Evolutionary conservation across 2,329 filamentous ascomycete species (phyloP), one percentile per base, ranked within the genome.

Genomic region (Phoma sp.): DNA sequence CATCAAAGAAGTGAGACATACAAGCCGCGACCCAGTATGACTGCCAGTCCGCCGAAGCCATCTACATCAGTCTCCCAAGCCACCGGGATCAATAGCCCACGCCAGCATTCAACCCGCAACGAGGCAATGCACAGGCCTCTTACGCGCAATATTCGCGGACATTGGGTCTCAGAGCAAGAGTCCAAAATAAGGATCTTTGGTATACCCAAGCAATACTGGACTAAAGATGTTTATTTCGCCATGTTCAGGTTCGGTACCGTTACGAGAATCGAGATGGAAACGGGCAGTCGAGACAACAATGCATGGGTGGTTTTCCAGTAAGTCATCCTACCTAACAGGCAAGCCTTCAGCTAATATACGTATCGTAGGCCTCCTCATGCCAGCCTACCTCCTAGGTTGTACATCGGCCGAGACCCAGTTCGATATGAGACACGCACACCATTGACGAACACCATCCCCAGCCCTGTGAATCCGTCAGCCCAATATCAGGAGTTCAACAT

Each of bases 271-370:
- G 68, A 74, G 0, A 66, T 75, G 25, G 37, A 61, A 28, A 2
- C 10, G 5, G 43, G 40, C 7, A 40, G 23, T 14, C 45, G 33
- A 4, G 53, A 59, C 34, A 52, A 50, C 25, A 49, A 25, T 20
- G 70, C 67, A 17, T 69, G 33, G 40, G 63, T 73, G 1, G 48
- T 56, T 0, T 72, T 69, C 20, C 66, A 62, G 67, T 66, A 62
- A 43, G 60, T 59, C 6, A 7, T 2, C 12, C 9, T 38, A 4
- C 14, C 1, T 10, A 15, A 3, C 18, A 12, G 4, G 18, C 7
- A 9, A 14, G 2, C 20, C 30, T 11, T 40, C 53, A 14, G 4
- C 36, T 51, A 11, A 53, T 57, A 29, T 2, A 30, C 3, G 15
- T 9, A 7, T 42, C 25, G 11, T 12, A 70, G 64, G 23, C 64